Evolutionary conservation across 805 yeast species (phyloP).

Genomic region (Ogataea siamensis): DNA sequence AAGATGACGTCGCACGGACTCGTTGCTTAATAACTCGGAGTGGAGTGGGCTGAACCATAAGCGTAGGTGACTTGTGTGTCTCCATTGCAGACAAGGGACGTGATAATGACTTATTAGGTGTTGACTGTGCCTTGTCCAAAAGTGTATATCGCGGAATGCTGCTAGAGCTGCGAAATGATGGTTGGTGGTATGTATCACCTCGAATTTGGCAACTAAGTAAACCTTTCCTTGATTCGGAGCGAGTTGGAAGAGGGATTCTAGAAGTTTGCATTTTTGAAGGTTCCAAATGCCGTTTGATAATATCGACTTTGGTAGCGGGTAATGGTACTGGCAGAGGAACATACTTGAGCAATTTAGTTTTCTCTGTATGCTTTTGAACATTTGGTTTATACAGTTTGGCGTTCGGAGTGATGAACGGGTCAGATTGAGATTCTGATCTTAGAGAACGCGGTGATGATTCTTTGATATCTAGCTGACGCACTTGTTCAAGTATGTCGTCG

Average conservation of each 20-base stretch:
- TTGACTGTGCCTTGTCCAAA: background rate
- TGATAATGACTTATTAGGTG: slow-evolving; percentile 1
- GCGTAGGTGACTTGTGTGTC: slow-evolving; percentile 7
- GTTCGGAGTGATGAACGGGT: slow-evolving; percentile 35
- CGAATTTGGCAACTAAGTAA: slow-evolving; percentile 18
- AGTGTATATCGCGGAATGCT: slow-evolving; percentile 8
- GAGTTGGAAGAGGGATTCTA: slow-evolving; percentile 29
- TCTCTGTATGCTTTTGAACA: slow-evolving; percentile 14
- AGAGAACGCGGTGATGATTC: slow-evolving; percentile 1
- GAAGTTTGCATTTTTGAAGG: slow-evolving; percentile 7
- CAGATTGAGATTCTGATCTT: slow-evolving; percentile 16
- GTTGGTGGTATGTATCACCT: slow-evolving; percentile 1
- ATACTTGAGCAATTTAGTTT: slow-evolving; percentile 20
- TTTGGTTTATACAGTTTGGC: slow-evolving; percentile 16
- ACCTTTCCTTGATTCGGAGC: slow-evolving; percentile 26
- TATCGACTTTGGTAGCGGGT: slow-evolving; percentile 17
- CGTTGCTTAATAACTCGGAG: slow-evolving; percentile 20
- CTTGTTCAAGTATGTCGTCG: background rate
- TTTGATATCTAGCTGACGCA: slow-evolving; percentile 2
- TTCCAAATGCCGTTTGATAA: background rate
- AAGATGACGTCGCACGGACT: slow-evolving; percentile 25
- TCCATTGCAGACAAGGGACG: slow-evolving; percentile 6
- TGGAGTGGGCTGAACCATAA: slow-evolving; percentile 24
- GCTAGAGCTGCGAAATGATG: slow-evolving; percentile 4
- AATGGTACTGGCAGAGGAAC: slow-evolving; percentile 30